Base-by-base conservation (phyloP, 2,329 filamentous ascomycete genomes). In the Dryadomyces quercus-mongolicae region DNA sequence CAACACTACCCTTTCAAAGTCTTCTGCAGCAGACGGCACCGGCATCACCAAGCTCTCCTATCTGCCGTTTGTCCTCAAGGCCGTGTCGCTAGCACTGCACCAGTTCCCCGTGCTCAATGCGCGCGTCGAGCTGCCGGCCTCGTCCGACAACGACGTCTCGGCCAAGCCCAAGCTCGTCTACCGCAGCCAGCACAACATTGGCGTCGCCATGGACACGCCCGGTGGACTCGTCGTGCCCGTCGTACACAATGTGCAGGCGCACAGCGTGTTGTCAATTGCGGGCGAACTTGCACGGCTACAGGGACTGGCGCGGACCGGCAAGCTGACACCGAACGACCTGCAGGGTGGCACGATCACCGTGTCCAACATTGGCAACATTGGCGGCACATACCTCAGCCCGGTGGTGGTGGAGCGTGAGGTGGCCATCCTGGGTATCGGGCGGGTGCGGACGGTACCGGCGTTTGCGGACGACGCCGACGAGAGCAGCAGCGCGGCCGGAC, bases 341-440 rank as follows among this genome's bases (percentile, higher is more conserved):
- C 78, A 76, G 40, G 90, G 90, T 52, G 90, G 90, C 16, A 97
- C 93, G 1, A 92, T 98, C 63, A 96, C 93, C 0, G 82, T 98
- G 51, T 95, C 90, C 62, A 98, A 98, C 67, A 95, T 98, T 62
- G 93, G 93, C 48, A 95, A 84, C 62, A 89, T 98, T 48, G 93
- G 93, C 54, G 93, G 93, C 31, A 93, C 88, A 1, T 95, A 95
- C 62, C 83, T 97, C 49, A 84, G 86, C 34, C 93, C 93, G 1
- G 87, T 98, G 51, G 88, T 98, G 62, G 88, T 95, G 49, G 85
- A 90, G 58, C 86, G 81, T 45, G 91, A 97, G 70, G 87, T 97
- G 10, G 90, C 88, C 9, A 98, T 98, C 64, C 70, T 98, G 31
- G 93, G 92, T 12, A 76, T 98, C 34, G 93, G 93, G 5, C 82